Percentiles rank a stretch among this genome's conserved stretches.
phyloP scores from a whole-genome alignment of 1,284 basidiomycete genomes.

The Marasmius fiardii region DNA sequence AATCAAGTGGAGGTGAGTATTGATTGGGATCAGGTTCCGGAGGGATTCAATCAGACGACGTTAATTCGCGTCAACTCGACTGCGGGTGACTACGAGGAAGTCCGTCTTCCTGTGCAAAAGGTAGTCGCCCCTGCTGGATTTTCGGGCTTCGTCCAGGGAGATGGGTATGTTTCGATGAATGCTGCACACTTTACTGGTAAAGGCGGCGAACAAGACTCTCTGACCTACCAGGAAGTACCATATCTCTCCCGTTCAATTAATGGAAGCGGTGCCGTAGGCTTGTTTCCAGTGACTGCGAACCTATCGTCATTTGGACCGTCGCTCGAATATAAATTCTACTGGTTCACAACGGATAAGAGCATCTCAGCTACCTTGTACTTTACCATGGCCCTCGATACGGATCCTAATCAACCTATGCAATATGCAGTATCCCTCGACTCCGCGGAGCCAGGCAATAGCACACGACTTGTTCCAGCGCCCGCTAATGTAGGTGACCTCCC shows the following conservation, averaged over 20 bases:
- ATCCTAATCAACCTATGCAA: conserved; percentile 1
- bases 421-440: conserved; percentile 7
- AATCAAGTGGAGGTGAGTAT: conserved; percentile 1
- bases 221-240: conserved; percentile 3
- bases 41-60: conserved; percentile 5
- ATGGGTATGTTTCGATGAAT: conserved; percentile 5
- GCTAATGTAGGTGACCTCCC: conserved; percentile 4
- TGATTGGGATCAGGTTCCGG: conserved; percentile 6
- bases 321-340: conserved; percentile 7
- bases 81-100: conserved; percentile 9
- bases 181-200: conserved; percentile 8
- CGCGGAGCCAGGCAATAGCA: background rate
- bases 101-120: conserved; percentile 7
- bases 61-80: conserved; percentile 7
- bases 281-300: background rate
- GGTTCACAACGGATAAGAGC: background rate
- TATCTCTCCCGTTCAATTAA: conserved; percentile 5
- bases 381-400: conserved; percentile 8
- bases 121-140: background rate
- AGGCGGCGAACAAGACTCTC: background rate
- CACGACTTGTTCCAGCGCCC: background rate
- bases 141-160: conserved; percentile 5
- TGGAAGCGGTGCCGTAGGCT: conserved; percentile 6
- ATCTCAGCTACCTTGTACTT: conserved; percentile 6
- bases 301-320: conserved; percentile 1